These are phyloP conservation scores for Phytophthora pluvialis DNA, from an alignment of 352 stramenopile species.

Conservation along the genomic window DNA sequence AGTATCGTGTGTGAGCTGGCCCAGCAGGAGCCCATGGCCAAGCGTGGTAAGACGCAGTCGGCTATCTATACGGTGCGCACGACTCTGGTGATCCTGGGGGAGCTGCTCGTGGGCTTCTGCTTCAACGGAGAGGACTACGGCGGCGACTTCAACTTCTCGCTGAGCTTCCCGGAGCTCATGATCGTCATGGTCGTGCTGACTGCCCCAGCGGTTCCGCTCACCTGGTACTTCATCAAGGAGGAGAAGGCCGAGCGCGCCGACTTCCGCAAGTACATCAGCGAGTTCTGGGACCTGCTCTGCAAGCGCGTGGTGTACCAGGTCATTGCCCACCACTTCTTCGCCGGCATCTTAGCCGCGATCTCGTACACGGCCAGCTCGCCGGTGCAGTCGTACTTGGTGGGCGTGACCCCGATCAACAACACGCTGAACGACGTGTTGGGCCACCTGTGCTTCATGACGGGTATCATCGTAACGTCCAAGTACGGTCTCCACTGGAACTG, in stretches of 20 bases:
- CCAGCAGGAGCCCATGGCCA: slow-evolving; percentile 56
- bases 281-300: slow-evolving; percentile 55
- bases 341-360: slow-evolving; percentile 49
- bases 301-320: slow-evolving; percentile 57
- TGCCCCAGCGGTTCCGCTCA: slow-evolving; percentile 33
- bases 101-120: slow-evolving; percentile 50
- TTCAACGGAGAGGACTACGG: slow-evolving; percentile 68
- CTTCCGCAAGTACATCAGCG: slow-evolving; percentile 43
- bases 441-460: slow-evolving; percentile 40
- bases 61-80: slow-evolving; percentile 39
- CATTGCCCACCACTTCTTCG: slow-evolving; percentile 55
- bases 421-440: slow-evolving; percentile 44
- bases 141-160: slow-evolving; percentile 50
- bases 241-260: slow-evolving; percentile 35
- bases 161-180: slow-evolving; percentile 54
- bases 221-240: slow-evolving; percentile 54
- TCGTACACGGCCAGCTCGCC: slow-evolving; percentile 43
- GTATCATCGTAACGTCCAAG: slow-evolving; percentile 45
- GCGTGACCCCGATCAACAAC: slow-evolving; percentile 49
- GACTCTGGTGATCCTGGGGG: slow-evolving; percentile 44
- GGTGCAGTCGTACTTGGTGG: slow-evolving; percentile 44
- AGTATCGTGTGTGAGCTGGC: slow-evolving; percentile 64
- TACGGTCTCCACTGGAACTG: slow-evolving; percentile 60
- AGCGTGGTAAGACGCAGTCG: slow-evolving; percentile 63
- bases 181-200: slow-evolving; percentile 46